A percentile compares a stretch with the other conserved stretches of the same genome.
phyloP scores from a whole-genome alignment of 2,329 filamentous ascomycete genomes.

The Clarireedia hainanense region DNA sequence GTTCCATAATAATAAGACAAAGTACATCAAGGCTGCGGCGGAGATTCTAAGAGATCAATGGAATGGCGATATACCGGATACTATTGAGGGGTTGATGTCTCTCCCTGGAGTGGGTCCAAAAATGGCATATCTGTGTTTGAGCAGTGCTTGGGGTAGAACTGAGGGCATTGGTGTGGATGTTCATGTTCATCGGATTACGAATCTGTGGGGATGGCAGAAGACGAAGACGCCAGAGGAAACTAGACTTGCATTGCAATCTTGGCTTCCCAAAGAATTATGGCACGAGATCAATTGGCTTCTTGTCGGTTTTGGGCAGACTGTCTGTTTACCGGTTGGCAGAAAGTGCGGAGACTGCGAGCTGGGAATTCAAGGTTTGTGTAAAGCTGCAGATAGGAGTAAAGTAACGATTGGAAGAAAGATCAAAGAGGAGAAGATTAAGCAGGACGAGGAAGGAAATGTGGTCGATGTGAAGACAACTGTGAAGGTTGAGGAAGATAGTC shows the following conservation, averaged over 20 bases:
- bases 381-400: slow-evolving; percentile 58
- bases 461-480: slow-evolving; percentile 26
- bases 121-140: slow-evolving; percentile 67
- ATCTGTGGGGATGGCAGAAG: slow-evolving; percentile 63
- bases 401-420: slow-evolving; percentile 48
- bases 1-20: slow-evolving; percentile 70
- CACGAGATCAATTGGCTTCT: slow-evolving; percentile 67
- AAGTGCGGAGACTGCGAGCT: slow-evolving; percentile 83
- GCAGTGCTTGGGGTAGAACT: slow-evolving; percentile 58
- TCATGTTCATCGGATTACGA: slow-evolving; percentile 69
- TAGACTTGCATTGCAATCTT: slow-evolving; percentile 51
- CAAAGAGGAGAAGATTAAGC: slow-evolving; percentile 33
- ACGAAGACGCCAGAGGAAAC: slow-evolving; percentile 63
- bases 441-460: slow-evolving; percentile 29
- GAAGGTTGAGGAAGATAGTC: slow-evolving; percentile 27
- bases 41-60: slow-evolving; percentile 53
- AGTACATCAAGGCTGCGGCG: slow-evolving; percentile 59
- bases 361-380: slow-evolving; percentile 68
- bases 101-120: slow-evolving; percentile 67
- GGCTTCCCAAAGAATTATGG: slow-evolving; percentile 64
- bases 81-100: slow-evolving; percentile 53
- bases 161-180: slow-evolving; percentile 55
- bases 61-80: slow-evolving; percentile 57
- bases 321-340: slow-evolving; percentile 56
- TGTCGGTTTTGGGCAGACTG: slow-evolving; percentile 65